Conservation (phyloP, 2,329 filamentous ascomycete genomes). For the Thelonectria discophora region DNA sequence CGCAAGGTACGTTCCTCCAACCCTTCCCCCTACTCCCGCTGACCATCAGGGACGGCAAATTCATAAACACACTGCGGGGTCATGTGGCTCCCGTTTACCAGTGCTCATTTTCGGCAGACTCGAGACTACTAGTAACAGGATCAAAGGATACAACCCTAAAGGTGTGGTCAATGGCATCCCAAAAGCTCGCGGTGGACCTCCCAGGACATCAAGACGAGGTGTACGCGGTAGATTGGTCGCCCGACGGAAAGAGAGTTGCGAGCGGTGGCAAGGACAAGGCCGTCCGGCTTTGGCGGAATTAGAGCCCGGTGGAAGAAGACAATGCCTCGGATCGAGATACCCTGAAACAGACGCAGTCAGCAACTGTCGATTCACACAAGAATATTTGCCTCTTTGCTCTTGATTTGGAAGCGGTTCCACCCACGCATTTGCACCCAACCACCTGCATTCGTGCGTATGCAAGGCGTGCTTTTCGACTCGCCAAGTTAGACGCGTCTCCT, state of each 20-base stretch:
- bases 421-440: slow-evolving; percentile 10
- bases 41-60: slow-evolving; percentile 68
- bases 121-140: slow-evolving; percentile 83
- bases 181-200: slow-evolving; percentile 81
- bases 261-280: slow-evolving; percentile 94
- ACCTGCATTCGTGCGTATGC: not conserved
- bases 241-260: slow-evolving; percentile 86
- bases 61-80: slow-evolving; percentile 86
- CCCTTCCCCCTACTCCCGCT: slow-evolving; percentile 17
- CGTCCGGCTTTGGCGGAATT: slow-evolving; percentile 73
- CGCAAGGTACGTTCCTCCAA: slow-evolving; percentile 63
- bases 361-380: slow-evolving; percentile 20
- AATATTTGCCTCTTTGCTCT: slow-evolving; percentile 23
- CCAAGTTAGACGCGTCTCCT: slow-evolving; percentile 3
- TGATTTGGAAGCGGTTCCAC: slow-evolving; percentile 25
- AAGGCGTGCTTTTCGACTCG: slow-evolving; percentile 11
- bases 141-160: slow-evolving; percentile 95
- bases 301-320: slow-evolving; percentile 33
- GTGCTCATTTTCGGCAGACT: slow-evolving; percentile 91
- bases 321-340: slow-evolving; percentile 31
- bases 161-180: slow-evolving; percentile 89
- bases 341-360: slow-evolving; percentile 28
- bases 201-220: slow-evolving; percentile 94
- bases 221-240: slow-evolving; percentile 94
- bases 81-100: slow-evolving; percentile 93